Base-by-base conservation (phyloP, 2,329 filamentous ascomycete species). In the Fonsecaea erecta region DNA sequence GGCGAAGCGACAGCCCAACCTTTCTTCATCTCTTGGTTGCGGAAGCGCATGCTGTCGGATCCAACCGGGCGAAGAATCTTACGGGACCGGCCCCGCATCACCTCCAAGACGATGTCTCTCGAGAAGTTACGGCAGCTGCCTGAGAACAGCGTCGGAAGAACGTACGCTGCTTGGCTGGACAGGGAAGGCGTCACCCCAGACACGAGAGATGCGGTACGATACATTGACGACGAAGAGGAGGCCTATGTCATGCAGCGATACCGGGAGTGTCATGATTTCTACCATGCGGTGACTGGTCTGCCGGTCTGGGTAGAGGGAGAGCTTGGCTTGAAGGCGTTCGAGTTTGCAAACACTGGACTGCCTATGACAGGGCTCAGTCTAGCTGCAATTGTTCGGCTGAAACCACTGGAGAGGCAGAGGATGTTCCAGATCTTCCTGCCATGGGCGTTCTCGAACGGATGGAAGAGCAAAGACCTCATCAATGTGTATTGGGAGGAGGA, bases 181-280 rank as follows among this genome's bases (percentile, higher is more conserved):
- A 86, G 91, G 52, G 95, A 99, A 78, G 91, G 92, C 67, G 94
- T 99, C 14, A 91, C 91, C 8, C 95, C 95, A 0, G 95, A 99
- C 77, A 97, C 94, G 6, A 88, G 95, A 52, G 83, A 89, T 46
- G 77, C 78, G 1, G 95, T 99, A 46, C 87, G 91, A 59, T 98
- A 96, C 80, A 93, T 99, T 68, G 93, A 98, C 77, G 89, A 98
- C 75, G 89, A 90, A 72, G 95, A 99, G 79, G 96, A 93, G 76
- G 95, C 95, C 37, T 99, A 98, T 80, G 95, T 98, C 18, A 96
- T 99, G 91, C 95, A 98, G 82, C 88, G 95, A 60, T 99, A 99
- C 78, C 88, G 95, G 68, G 95, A 99, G 79, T 96, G 91, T 71
- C 95, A 99, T 77, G 95, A 99, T 77, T 97, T 99, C 79, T 97